phyloP scores from a whole-genome alignment of 805 yeast genomes.

The Teunomyces aglyptinius region DNA sequence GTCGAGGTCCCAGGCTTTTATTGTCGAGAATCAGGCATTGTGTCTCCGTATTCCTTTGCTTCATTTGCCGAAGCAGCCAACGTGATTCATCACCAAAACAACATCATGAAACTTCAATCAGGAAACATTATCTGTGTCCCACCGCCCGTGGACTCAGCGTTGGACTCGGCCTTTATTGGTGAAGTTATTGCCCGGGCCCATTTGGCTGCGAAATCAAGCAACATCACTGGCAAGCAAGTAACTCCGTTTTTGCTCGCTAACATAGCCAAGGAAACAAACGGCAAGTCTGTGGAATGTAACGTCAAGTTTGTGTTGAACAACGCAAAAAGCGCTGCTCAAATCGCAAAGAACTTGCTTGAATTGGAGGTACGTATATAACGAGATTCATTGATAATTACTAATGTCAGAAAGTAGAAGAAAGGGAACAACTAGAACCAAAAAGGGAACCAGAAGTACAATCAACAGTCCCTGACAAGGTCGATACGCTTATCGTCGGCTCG shows the following conservation, averaged over 20 bases:
- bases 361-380: constrained; percentile 24
- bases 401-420: constrained; percentile 2
- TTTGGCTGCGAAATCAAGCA: constrained; percentile 48
- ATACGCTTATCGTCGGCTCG: constrained; percentile 62
- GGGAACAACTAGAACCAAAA: no score
- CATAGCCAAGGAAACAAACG: constrained; percentile 67
- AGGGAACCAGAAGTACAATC: no score
- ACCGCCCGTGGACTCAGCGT: constrained; percentile 64
- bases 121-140: constrained; percentile 83
- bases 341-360: constrained; percentile 53
- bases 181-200: constrained; percentile 58
- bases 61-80: constrained; percentile 58
- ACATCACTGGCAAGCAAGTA: constrained; percentile 66
- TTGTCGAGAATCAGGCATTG: constrained; percentile 69
- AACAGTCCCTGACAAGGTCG: constrained; percentile 10
- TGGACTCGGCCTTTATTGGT: constrained; percentile 52
- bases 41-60: constrained; percentile 65
- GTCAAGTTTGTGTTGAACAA: constrained; percentile 75
- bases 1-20: constrained; percentile 76
- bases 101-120: constrained; percentile 50
- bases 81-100: constrained; percentile 47
- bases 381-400: constrained; percentile 1
- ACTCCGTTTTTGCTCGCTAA: constrained; percentile 74
- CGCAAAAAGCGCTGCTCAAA: constrained; percentile 63
- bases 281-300: constrained; percentile 68